Percentiles rank a stretch among this genome's conserved stretches.
Conservation (phyloP, 1,139 yeast species). For the Nadsonia starkeyi-henricii region DNA sequence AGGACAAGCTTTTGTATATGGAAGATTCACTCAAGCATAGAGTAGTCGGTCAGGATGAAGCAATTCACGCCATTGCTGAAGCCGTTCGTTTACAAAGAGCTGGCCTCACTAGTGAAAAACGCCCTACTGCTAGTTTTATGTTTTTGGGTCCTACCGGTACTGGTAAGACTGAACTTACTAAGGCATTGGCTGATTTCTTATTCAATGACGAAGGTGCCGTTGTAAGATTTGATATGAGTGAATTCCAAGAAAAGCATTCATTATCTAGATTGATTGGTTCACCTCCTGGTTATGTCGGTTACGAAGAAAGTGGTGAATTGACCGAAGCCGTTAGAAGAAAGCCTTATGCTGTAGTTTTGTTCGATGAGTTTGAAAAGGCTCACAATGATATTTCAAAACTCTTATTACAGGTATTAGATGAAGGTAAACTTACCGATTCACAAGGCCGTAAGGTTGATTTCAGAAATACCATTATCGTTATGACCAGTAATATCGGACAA, state of each 20-base stretch:
- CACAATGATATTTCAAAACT: slow-evolving; percentile 87
- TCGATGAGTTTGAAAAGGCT: slow-evolving; percentile 95
- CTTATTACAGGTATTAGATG: slow-evolving; percentile 82
- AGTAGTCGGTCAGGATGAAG: slow-evolving; percentile 93
- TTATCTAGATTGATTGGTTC: slow-evolving; percentile 88
- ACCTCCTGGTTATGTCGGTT: slow-evolving; percentile 96
- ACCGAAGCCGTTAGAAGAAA: slow-evolving; percentile 93
- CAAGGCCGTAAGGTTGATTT: slow-evolving; percentile 91
- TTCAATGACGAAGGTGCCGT: slow-evolving; percentile 82
- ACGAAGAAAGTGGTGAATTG: slow-evolving; percentile 83
- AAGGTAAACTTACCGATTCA: slow-evolving; percentile 85
- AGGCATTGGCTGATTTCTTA: slow-evolving; percentile 78
- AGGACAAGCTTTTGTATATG: slow-evolving; percentile 80
- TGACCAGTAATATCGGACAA: slow-evolving; percentile 96
- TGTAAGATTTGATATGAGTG: slow-evolving; percentile 91
- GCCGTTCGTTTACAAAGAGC: slow-evolving; percentile 95
- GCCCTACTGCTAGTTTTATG: slow-evolving; percentile 94
- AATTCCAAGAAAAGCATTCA: slow-evolving; percentile 88
- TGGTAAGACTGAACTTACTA: slow-evolving; percentile 70
- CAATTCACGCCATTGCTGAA: slow-evolving; percentile 76
- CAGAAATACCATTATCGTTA: slow-evolving; percentile 86
- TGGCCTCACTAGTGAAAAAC: slow-evolving; percentile 81
- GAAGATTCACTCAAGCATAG: slow-evolving; percentile 60
- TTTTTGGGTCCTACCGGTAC: slow-evolving; percentile 97
- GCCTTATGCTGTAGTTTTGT: slow-evolving; percentile 83